Percentiles rank a stretch among this genome's conserved stretches.
Conservation (phyloP, 2,329 filamentous ascomycete genomes). For the Fusarium redolens region DNA sequence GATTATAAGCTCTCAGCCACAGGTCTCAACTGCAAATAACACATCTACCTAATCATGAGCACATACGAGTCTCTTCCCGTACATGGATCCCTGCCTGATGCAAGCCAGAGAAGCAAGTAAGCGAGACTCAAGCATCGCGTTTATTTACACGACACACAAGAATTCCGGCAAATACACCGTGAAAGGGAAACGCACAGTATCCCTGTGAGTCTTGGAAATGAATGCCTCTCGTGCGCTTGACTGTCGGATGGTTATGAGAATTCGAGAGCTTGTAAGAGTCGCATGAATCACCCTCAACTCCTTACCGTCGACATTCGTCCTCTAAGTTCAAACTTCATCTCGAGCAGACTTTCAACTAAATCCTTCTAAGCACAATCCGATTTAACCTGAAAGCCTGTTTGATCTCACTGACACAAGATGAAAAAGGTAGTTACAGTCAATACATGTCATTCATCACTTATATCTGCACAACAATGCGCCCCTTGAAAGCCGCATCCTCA, state of each 20-base stretch:
- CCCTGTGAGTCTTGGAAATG: neutral
- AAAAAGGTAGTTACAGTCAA: too few species aligned
- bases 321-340: too few species aligned
- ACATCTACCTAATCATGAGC: neutral
- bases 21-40: neutral
- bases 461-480: slow-evolving; percentile 8
- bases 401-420: too few species aligned
- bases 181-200: rapidly evolving
- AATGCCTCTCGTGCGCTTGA: rapidly evolving
- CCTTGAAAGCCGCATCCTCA: slow-evolving; percentile 9
- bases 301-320: neutral
- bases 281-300: neutral
- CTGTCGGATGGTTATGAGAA: neutral
- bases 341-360: rapidly evolving
- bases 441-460: neutral
- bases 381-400: neutral
- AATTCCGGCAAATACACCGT: rapidly evolving
- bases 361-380: rapidly evolving
- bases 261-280: rapidly evolving
- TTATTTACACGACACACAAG: rapidly evolving
- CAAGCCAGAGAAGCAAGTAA: neutral
- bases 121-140: neutral
- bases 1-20: neutral
- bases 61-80: neutral
- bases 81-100: neutral